Evolutionary conservation across 106 monocot genomes (phyloP).

Genomic region (Gastrodia elata): DNA sequence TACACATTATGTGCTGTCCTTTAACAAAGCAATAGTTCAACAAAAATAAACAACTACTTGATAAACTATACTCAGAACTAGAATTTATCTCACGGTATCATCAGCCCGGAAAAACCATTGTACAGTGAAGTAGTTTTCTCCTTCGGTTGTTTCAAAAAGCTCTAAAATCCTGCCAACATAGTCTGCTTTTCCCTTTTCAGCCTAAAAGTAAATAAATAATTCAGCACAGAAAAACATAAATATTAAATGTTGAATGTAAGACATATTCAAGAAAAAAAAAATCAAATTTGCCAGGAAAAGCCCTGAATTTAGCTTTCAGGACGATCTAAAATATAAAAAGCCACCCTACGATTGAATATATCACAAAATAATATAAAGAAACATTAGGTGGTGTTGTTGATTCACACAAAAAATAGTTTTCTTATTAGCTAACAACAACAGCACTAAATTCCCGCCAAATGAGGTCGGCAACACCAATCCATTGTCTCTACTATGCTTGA

Average conservation of each 20-base stretch:
- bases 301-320: neutral
- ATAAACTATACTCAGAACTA: constrained; percentile 4
- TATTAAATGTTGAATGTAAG: neutral
- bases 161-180: constrained; percentile 80
- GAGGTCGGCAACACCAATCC: too few relatives aligned
- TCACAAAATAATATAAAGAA: neutral
- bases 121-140: constrained; percentile 45
- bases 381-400: neutral
- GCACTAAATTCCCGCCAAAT: too few relatives aligned
- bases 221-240: constrained; percentile 3
- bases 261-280: neutral
- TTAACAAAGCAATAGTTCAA: neutral
- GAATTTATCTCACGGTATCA: constrained; percentile 58
- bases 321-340: neutral
- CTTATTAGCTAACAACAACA: too few relatives aligned
- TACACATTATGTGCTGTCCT: neutral
- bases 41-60: neutral
- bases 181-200: constrained; percentile 45
- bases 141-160: constrained; percentile 61
- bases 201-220: constrained; percentile 23
- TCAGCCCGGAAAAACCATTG: constrained; percentile 83
- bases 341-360: neutral
- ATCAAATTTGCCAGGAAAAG: neutral
- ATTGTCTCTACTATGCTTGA: too few relatives aligned
- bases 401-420: too few relatives aligned